phyloP scores from a whole-genome alignment of 148 eudicot genomes.

The Diospyros kaki region DNA sequence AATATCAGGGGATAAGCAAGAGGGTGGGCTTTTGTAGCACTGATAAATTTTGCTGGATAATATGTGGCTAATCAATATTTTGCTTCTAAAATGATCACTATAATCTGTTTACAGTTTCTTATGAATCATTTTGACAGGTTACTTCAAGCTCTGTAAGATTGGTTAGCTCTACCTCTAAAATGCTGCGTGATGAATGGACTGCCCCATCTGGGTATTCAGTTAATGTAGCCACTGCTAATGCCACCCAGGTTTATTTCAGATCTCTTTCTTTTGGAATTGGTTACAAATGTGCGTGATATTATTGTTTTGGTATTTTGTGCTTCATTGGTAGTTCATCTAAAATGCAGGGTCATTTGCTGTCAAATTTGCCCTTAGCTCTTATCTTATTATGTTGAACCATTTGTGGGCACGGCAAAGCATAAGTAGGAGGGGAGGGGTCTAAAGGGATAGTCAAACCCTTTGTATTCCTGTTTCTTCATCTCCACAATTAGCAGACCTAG shows the following conservation, averaged over 20 bases:
- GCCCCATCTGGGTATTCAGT: constrained; percentile 81
- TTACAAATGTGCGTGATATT: background rate
- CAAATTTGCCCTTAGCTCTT: too few species aligned
- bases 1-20: too few species aligned
- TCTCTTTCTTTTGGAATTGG: background rate
- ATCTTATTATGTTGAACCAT: too few species aligned
- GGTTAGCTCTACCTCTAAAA: constrained; percentile 75
- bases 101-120: background rate
- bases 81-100: background rate
- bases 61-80: background rate
- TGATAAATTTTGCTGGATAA: too few species aligned
- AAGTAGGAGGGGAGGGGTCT: too few species aligned
- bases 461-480: too few species aligned
- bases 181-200: constrained; percentile 75
- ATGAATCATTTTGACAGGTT: constrained; percentile 48
- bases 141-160: constrained; percentile 88
- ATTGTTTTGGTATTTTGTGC: background rate
- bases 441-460: too few species aligned
- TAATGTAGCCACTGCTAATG: constrained; percentile 96
- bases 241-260: constrained; percentile 59
- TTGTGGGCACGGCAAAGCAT: too few species aligned
- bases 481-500: too few species aligned
- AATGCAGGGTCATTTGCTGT: background rate
- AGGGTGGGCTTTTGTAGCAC: too few species aligned
- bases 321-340: background rate